A percentile compares a stretch with the other conserved stretches of the same genome.
Conservation (phyloP, 2,329 filamentous ascomycete species). For the Fonsecaea monophora region DNA sequence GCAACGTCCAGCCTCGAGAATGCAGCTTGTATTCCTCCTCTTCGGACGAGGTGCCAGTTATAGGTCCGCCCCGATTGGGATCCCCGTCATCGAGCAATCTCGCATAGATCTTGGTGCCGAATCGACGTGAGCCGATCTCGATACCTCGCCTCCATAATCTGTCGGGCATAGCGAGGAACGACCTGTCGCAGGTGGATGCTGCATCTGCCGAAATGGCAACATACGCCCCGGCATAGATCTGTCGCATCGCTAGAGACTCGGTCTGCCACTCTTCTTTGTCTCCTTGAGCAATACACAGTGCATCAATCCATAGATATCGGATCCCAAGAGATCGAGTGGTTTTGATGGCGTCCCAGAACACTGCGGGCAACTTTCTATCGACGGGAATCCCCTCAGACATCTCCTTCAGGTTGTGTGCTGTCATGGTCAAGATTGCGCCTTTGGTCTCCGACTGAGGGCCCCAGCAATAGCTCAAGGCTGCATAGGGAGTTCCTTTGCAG, state of each 20-base stretch:
- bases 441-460: neutral
- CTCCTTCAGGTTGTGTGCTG: neutral
- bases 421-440: neutral
- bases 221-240: neutral
- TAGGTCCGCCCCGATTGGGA: neutral
- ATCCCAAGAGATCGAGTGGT: neutral
- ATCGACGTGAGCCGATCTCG: neutral
- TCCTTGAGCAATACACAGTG: neutral
- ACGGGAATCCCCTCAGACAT: neutral
- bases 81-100: neutral
- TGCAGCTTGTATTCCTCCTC: neutral
- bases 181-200: neutral
- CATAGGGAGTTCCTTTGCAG: neutral
- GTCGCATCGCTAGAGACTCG: neutral
- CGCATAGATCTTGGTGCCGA: neutral
- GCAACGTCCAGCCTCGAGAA: neutral
- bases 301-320: neutral
- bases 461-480: neutral
- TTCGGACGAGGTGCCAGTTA: neutral
- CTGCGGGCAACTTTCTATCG: neutral
- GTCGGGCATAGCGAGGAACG: neutral
- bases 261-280: neutral
- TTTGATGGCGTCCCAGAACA: neutral
- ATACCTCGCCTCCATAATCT: neutral
- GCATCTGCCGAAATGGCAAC: neutral